phyloP scores from a whole-genome alignment of 148 eudicot species.

The Mesembryanthemum crystallinum region DNA sequence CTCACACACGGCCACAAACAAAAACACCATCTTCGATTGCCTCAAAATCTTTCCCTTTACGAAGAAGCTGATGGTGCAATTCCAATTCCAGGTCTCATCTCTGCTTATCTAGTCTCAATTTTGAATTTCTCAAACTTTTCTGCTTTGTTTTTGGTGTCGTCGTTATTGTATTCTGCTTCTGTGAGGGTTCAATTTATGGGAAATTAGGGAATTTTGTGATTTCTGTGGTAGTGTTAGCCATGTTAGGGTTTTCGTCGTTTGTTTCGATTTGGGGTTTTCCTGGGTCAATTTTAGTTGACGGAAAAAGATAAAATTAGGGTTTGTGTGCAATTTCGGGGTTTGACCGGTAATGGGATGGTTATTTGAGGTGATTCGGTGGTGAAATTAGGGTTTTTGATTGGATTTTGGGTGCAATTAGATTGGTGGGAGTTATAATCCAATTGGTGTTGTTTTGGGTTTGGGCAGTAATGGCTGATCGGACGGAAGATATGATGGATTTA shows the following conservation, averaged over 20 bases:
- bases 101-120: not conserved
- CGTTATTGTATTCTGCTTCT: not conserved
- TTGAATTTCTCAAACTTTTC: not conserved
- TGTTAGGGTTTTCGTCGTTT: slow-evolving; percentile 14
- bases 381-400: slow-evolving; percentile 18
- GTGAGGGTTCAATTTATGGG: not conserved
- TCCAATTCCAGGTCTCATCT: slow-evolving; percentile 8
- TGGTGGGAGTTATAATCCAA: not conserved
- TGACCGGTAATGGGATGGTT: not conserved
- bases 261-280: slow-evolving; percentile 3
- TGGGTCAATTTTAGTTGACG: slow-evolving; percentile 14
- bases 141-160: not conserved
- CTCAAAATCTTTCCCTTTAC: not conserved
- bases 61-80: slow-evolving; percentile 1
- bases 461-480: slow-evolving; percentile 64
- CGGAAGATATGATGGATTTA: slow-evolving; percentile 60
- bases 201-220: not conserved
- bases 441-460: not conserved
- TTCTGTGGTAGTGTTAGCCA: not conserved
- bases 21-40: not conserved
- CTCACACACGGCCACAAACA: not conserved
- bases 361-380: not conserved
- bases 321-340: slow-evolving; percentile 15
- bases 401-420: not conserved
- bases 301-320: slow-evolving; percentile 10